Evolutionary conservation across 1,284 basidiomycete genomes (phyloP).

Genomic region (Apiotrichum domesticum): DNA sequence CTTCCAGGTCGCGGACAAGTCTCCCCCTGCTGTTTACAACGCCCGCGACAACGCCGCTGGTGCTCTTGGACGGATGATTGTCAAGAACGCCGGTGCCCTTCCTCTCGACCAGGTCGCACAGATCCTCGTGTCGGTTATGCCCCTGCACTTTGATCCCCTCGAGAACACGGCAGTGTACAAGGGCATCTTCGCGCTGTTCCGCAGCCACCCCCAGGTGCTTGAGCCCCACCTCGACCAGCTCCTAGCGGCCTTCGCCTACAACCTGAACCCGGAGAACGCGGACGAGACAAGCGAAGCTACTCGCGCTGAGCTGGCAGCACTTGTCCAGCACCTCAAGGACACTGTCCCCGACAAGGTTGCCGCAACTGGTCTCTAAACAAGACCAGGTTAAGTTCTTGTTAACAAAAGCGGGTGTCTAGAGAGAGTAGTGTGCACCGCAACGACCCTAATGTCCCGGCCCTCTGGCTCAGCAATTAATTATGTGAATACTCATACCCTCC

Average conservation of each 20-base stretch:
- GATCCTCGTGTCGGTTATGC: slow-evolving; percentile 72
- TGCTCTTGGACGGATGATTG: slow-evolving; percentile 80
- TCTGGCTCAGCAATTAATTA: slow-evolving; percentile 8
- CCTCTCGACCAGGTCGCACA: slow-evolving; percentile 84
- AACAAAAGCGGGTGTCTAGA: background rate
- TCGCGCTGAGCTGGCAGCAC: slow-evolving; percentile 64
- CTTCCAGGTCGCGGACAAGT: slow-evolving; percentile 60
- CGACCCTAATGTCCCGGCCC: slow-evolving; percentile 14
- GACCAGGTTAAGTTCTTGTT: background rate
- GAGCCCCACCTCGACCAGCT: slow-evolving; percentile 75
- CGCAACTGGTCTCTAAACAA: slow-evolving; percentile 35
- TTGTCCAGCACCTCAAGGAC: slow-evolving; percentile 64
- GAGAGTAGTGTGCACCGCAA: slow-evolving; percentile 1
- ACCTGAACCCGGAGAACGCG: slow-evolving; percentile 64
- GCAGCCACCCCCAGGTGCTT: slow-evolving; percentile 62
- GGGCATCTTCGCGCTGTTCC: slow-evolving; percentile 82
- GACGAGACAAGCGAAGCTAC: slow-evolving; percentile 76
- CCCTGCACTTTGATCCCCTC: slow-evolving; percentile 79
- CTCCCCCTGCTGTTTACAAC: slow-evolving; percentile 59
- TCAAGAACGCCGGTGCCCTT: slow-evolving; percentile 71
- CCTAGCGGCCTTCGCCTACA: slow-evolving; percentile 73
- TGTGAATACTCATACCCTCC: slow-evolving; percentile 16
- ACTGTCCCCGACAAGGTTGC: slow-evolving; percentile 46
- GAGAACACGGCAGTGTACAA: slow-evolving; percentile 88
- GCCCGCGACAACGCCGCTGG: slow-evolving; percentile 95